Percentiles rank a stretch among this genome's conserved stretches.
phyloP scores from a whole-genome alignment of 768 basidiomycete genomes.

The Trametes villosa region DNA sequence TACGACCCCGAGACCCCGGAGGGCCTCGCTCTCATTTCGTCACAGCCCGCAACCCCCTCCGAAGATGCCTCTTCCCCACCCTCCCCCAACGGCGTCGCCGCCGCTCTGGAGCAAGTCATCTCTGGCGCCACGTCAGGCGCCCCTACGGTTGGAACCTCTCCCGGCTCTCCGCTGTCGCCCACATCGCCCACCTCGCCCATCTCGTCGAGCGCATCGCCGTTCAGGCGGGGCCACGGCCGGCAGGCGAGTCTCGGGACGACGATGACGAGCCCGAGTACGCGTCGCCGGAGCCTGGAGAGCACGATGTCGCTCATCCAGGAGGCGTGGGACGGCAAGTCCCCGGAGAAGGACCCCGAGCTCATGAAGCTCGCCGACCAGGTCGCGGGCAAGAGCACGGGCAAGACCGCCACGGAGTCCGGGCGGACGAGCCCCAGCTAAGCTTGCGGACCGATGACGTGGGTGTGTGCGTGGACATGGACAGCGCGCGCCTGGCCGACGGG shows the following conservation, averaged over 20 bases:
- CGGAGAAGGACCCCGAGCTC: conserved; percentile 31
- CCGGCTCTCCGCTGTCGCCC: conserved; percentile 52
- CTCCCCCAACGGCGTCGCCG: conserved; percentile 36
- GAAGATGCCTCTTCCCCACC: conserved; percentile 43
- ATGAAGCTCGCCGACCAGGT: conserved; percentile 33
- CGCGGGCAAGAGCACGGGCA: conserved; percentile 22
- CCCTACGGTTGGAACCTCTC: conserved; percentile 42
- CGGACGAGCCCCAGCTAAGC: conserved; percentile 23
- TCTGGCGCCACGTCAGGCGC: conserved; percentile 21
- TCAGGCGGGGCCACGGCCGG: conserved; percentile 73
- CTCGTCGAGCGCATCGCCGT: conserved; percentile 45
- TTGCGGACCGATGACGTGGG: not conserved
- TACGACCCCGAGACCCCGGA: conserved; percentile 80
- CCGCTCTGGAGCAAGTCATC: conserved; percentile 38
- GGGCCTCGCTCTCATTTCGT: conserved; percentile 63
- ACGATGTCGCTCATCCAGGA: conserved; percentile 96
- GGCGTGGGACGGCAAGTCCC: conserved; percentile 74
- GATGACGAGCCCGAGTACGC: conserved; percentile 91
- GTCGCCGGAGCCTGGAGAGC: conserved; percentile 90
- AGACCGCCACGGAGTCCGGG: conserved; percentile 21
- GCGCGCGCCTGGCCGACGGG: not conserved
- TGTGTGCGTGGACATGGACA: not conserved
- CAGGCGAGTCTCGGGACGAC: conserved; percentile 92
- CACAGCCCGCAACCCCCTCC: conserved; percentile 56
- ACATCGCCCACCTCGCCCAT: conserved; percentile 43